Conservation (phyloP, 768 basidiomycete species). For the Leucosporidium yakuticum region DNA sequence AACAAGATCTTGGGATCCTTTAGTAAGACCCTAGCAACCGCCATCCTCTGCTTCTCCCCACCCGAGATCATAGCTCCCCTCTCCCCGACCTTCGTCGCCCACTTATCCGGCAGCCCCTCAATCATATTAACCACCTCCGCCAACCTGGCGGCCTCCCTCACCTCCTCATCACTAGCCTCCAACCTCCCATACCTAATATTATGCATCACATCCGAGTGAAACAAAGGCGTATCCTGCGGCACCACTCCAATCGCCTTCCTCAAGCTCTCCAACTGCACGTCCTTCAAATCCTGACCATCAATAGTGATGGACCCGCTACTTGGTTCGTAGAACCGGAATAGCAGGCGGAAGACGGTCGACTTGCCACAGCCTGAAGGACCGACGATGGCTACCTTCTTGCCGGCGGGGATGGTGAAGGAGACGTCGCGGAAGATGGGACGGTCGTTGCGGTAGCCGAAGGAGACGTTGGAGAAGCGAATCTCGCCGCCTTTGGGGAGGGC, state of each 20-base stretch:
- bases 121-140: conserved; percentile 84
- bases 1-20: conserved; percentile 95
- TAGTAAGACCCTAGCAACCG: conserved; percentile 82
- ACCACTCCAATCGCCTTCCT: conserved; percentile 81
- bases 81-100: conserved; percentile 87
- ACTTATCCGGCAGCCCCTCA: conserved; percentile 72
- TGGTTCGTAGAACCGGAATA: conserved; percentile 92
- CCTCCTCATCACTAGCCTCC: conserved; percentile 82
- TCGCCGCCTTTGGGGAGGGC: conserved; percentile 59
- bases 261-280: conserved; percentile 64
- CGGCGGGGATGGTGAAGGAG: conserved; percentile 86
- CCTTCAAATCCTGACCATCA: conserved; percentile 78
- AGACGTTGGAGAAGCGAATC: conserved; percentile 86
- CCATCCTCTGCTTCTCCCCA: conserved; percentile 94
- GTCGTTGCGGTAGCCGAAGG: conserved; percentile 83
- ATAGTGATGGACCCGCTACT: conserved; percentile 65
- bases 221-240: conserved; percentile 95
- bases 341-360: conserved; percentile 87
- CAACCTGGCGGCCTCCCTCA: conserved; percentile 70
- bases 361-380: conserved; percentile 97
- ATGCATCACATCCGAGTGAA: conserved; percentile 91
- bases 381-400: conserved; percentile 94
- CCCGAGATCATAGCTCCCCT: conserved; percentile 96
- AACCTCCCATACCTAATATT: conserved; percentile 90
- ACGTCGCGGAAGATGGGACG: conserved; percentile 78